Evolutionary conservation across 2,329 filamentous ascomycete species (phyloP), one percentile per base, ranked within the genome.

Genomic region (Emydomyces testavorans): DNA sequence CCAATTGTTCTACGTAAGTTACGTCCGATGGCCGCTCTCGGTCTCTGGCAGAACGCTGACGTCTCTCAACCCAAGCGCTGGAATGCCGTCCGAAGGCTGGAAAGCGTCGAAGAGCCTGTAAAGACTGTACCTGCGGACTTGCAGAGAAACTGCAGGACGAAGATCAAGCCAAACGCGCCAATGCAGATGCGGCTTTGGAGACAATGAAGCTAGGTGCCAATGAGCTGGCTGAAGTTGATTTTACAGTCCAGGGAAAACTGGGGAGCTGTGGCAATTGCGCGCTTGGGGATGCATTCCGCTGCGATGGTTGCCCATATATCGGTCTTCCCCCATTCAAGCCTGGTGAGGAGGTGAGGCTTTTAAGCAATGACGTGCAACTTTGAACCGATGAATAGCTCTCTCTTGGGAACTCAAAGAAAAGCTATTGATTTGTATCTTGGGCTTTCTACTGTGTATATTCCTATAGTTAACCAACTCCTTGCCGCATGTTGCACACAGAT

Each of bases 231-330:
- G 90, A 96, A 66, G 76, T 96, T 6, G 92, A 98, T 67, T 96
- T 98, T 62, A 98, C 92, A 0, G 86, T 96, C n/a, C 77, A 94
- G 66, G 92, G 92, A 57, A 96, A 95, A 71, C 85, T 90, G 4
- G 90, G 92, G 47, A 93, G 85, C 15, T 98, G 92, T 65, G 87
- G 87, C 23, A 95, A 90, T 68, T 96, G 92, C 67, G 83, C 88
- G 23, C 74, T 98, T 13, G 92, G 92, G 43, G 90, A 96, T 65
- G 90, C 92, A 2, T 88, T 88, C 70, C 73, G 83, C 34, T 86
- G 83, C 62, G 79, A 79, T 42, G 79, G 62, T 24, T 85, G 82
- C 60, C 89, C 89, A 1, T 94, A 92, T 62, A 85, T 94, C 58
- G 89, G 89, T 3, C 75, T 98, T 56, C 92, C 92, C 11, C 85